Conservation (phyloP, 1,139 yeast genomes). For the Pichia sp. region DNA sequence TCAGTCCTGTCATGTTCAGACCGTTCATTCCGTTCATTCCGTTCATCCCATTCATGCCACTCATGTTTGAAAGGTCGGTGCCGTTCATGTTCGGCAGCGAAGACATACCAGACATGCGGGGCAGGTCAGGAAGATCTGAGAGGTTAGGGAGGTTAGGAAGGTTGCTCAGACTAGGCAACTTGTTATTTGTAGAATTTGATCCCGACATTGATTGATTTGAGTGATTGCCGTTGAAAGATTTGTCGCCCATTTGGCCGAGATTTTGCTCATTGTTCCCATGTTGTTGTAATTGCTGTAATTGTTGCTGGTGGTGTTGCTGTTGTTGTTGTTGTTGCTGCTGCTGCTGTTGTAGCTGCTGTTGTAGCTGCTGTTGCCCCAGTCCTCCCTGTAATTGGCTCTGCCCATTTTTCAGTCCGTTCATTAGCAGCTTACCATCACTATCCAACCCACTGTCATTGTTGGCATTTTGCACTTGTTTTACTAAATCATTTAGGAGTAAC, state of each 20-base stretch:
- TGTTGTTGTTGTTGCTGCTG: neutral
- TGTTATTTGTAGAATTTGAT: neutral
- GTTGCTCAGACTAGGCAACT: constrained; percentile 7
- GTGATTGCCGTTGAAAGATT: neutral
- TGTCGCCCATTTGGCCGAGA: neutral
- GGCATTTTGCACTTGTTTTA: neutral
- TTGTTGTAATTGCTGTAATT: neutral
- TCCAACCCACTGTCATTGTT: neutral
- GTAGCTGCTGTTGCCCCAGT: neutral
- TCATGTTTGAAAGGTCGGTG: neutral
- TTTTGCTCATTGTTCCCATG: neutral
- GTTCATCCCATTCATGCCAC: constrained; percentile 1
- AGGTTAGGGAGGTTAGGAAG: constrained; percentile 5
- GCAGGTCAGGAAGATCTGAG: constrained; percentile 5
- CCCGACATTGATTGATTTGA: neutral
- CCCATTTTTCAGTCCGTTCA: too few species aligned
- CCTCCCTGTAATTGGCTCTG: too few species aligned
- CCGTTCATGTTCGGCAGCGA: constrained; percentile 1
- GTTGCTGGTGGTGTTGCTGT: neutral
- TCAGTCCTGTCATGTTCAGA: neutral
- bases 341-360: neutral
- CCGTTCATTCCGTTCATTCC: neutral
- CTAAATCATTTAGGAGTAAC: constrained; percentile 1
- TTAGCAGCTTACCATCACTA: too few species aligned
- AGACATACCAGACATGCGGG: neutral